A percentile compares a stretch with the other conserved stretches of the same genome.
Evolutionary conservation across 495 filamentous ascomycete genomes (phyloP).

Genomic region (Aspergillus mulundensis): DNA sequence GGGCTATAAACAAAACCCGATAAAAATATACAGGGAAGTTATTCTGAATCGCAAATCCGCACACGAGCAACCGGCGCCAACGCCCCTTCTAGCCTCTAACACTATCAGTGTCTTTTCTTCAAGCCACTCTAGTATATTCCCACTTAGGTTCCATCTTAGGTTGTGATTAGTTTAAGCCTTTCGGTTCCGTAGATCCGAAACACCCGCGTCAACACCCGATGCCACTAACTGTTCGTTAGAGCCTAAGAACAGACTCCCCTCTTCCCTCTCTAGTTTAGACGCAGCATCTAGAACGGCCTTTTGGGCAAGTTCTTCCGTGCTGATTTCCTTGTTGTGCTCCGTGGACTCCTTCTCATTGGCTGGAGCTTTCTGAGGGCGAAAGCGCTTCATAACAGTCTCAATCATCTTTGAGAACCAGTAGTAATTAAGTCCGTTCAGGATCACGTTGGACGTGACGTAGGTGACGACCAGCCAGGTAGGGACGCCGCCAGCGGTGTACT

Average conservation of each 20-base stretch:
- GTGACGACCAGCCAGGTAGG: constrained; percentile 76
- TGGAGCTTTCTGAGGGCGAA: constrained; percentile 41
- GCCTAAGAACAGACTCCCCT: constrained; percentile 27
- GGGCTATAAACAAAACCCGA: not conserved
- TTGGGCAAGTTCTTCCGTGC: constrained; percentile 28
- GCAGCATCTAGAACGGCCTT: constrained; percentile 39
- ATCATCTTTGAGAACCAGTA: constrained; percentile 99
- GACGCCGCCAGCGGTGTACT: constrained; percentile 45
- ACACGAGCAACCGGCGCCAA: not conserved
- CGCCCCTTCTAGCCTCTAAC: not conserved
- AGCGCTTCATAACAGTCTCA: constrained; percentile 81
- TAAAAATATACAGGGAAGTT: not conserved
- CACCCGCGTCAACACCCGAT: constrained; percentile 23
- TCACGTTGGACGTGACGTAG: constrained; percentile 73
- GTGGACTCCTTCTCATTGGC: not conserved
- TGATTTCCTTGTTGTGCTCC: constrained; percentile 15
- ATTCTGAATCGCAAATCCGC: not conserved
- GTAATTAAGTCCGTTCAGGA: constrained; percentile 84
- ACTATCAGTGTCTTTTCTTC: not conserved
- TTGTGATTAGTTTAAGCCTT: constrained; percentile 9
- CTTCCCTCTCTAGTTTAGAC: constrained; percentile 31
- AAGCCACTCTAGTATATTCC: not conserved
- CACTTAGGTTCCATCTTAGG: not conserved
- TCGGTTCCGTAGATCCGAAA: constrained; percentile 27
- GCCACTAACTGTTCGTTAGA: constrained; percentile 25